Evolutionary conservation across 169 alveolate species (phyloP).

Genomic region (Plasmodium vinckei): DNA sequence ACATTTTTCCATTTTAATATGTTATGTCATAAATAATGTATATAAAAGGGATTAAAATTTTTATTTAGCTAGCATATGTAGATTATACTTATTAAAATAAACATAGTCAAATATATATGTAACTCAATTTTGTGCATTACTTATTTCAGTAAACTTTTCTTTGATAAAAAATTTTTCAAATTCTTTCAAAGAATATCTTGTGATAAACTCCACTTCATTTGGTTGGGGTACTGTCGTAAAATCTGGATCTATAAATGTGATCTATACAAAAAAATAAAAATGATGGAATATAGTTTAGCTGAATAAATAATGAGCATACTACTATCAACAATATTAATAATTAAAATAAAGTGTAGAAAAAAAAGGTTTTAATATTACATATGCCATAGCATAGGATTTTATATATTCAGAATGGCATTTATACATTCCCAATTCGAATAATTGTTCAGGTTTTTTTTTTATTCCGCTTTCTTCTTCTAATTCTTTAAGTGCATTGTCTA

Average conservation of each 20-base stretch:
- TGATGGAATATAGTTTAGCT: neutral
- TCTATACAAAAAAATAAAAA: constrained; percentile 13
- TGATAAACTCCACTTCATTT: constrained; percentile 72
- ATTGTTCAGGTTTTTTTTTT: constrained; percentile 73
- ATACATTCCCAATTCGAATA: constrained; percentile 75
- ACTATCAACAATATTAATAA: too few species aligned
- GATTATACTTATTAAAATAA: too few species aligned
- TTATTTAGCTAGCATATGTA: too few species aligned
- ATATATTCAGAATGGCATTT: constrained; percentile 67
- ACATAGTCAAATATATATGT: too few species aligned
- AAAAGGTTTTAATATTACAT: constrained; percentile 11
- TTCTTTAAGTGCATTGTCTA: constrained; percentile 79
- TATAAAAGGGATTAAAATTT: neutral
- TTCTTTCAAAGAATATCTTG: constrained; percentile 28
- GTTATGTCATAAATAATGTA: neutral
- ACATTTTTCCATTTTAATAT: neutral
- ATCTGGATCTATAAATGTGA: constrained; percentile 37
- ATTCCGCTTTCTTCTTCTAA: constrained; percentile 82
- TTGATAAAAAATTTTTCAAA: constrained; percentile 34
- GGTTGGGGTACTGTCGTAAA: constrained; percentile 44
- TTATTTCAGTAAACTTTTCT: constrained; percentile 43
- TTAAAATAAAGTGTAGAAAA: neutral
- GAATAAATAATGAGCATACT: neutral
- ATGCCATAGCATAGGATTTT: constrained; percentile 15
- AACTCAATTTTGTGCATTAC: neutral